Evolutionary conservation across 23 red algal genomes (phyloP), one percentile per base, ranked within the genome.

Genomic region (Gracilaria gracilis): DNA sequence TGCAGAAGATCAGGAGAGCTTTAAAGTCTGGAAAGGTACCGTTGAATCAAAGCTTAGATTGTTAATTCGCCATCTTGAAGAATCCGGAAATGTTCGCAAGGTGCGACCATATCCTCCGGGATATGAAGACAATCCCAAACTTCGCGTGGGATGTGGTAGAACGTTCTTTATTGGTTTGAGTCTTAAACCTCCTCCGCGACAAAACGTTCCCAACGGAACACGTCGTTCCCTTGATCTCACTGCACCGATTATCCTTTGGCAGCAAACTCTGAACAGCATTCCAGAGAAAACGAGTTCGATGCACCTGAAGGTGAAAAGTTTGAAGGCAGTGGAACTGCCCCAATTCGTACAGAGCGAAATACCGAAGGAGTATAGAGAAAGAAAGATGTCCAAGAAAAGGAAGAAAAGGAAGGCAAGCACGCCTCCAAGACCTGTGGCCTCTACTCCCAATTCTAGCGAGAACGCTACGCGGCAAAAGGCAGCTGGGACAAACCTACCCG

Each of bases 31-130:
- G 97, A 86, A 90, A 40, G 97, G 97, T 15, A 62, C 86, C n/a
- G 97, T 96, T 37, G 97, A 99, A 67, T 96, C 97, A 17, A 80
- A 84, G 75, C 86, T 99, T 14, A 94, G 97, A 20, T 64, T 93
- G 37, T 50, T 99, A 35, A 85, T 96, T 48, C 92, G 88, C 31
- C 47, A 81, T 35, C 87, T 99, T n/a, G 97, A 99, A 54, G 82
- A 89, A 33, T 78, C 90, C 69, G 92, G 91, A 59, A 79, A 70
- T 29, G 87, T 83, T 19, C 80, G 61, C n/a, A 53, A 75, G 20
- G 79, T 99, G 1, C 88, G 91, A 34, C 97, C 97, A 38, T 96
- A 84, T 51, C 97, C 97, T 23, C 44, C 70, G 4, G 94, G 86
- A 6, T 94, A 91, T 61, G 67, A 46, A 31, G 47, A 72, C 27